phyloP scores from a whole-genome alignment of 768 basidiomycete species.

The Phylloporus arenicola region DNA sequence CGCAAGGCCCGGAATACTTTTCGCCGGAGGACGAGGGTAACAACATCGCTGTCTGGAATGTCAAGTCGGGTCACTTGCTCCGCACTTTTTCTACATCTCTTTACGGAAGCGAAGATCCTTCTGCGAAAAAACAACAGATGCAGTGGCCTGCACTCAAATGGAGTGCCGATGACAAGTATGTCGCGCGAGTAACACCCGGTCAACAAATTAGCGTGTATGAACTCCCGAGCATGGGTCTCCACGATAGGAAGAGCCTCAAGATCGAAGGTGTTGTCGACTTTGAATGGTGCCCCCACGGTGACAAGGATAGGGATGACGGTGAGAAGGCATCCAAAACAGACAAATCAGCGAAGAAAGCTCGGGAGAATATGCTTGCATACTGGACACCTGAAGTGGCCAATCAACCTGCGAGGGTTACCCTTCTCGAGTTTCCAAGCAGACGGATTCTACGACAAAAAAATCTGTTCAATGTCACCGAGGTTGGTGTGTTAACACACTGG shows the following conservation, averaged over 20 bases:
- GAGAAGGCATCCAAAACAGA: constrained; percentile 38
- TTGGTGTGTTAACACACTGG: constrained; percentile 34
- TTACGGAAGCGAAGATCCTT: constrained; percentile 51
- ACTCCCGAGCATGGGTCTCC: constrained; percentile 86
- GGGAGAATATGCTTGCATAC: constrained; percentile 92
- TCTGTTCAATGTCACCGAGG: constrained; percentile 95
- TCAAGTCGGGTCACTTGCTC: constrained; percentile 86
- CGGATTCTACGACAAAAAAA: constrained; percentile 88
- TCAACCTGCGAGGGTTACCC: constrained; percentile 94
- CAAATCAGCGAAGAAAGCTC: constrained; percentile 54
- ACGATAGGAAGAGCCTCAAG: constrained; percentile 96
- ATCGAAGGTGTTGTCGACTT: constrained; percentile 97
- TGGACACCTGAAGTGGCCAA: constrained; percentile 98
- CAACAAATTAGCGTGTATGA: constrained; percentile 96
- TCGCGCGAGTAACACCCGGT: constrained; percentile 83
- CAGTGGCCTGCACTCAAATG: constrained; percentile 96
- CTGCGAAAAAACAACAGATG: constrained; percentile 67
- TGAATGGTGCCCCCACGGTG: constrained; percentile 95
- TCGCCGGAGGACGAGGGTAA: constrained; percentile 95
- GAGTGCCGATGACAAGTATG: constrained; percentile 94
- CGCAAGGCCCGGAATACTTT: constrained; percentile 80
- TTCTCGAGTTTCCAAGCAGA: constrained; percentile 84
- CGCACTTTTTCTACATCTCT: constrained; percentile 80
- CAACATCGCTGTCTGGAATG: constrained; percentile 97
- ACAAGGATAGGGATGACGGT: constrained; percentile 76